These are phyloP conservation scores for Mycena belliarum DNA, from an alignment of 768 basidiomycete genomes.

Conservation along the genomic window DNA sequence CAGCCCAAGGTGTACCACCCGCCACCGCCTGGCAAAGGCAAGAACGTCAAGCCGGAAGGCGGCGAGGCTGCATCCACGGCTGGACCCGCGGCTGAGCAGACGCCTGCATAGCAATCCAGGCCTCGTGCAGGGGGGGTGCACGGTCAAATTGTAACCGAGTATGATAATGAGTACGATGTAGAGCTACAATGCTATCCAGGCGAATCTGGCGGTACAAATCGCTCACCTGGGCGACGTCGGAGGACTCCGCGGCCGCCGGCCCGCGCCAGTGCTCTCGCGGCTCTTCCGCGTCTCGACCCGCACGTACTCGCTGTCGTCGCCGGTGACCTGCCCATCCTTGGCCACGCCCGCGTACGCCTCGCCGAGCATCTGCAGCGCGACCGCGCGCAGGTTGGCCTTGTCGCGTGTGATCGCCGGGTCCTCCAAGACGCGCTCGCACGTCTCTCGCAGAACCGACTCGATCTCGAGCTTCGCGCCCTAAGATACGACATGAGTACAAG, in stretches of 20 bases:
- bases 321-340: constrained; percentile 18
- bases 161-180: constrained; percentile 11
- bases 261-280: constrained; percentile 30
- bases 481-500: neutral
- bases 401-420: constrained; percentile 53
- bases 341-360: constrained; percentile 41
- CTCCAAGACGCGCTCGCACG: constrained; percentile 77
- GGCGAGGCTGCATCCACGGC: constrained; percentile 12
- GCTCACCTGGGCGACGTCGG: constrained; percentile 1
- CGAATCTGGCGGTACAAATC: neutral
- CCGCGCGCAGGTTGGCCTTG: constrained; percentile 72
- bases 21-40: constrained; percentile 80
- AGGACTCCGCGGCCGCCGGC: neutral
- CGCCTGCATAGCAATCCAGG: constrained; percentile 14
- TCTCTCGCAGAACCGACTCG: constrained; percentile 86
- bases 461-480: constrained; percentile 91
- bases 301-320: constrained; percentile 80
- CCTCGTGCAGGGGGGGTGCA: neutral
- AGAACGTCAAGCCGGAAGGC: constrained; percentile 38
- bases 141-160: neutral
- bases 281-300: constrained; percentile 75
- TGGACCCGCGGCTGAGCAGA: constrained; percentile 1
- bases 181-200: constrained; percentile 9
- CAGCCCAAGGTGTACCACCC: constrained; percentile 84
- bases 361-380: constrained; percentile 82